These are phyloP conservation scores for Jamesozyma lodderae DNA, from an alignment of 805 yeast genomes.

Conservation along the genomic window DNA sequence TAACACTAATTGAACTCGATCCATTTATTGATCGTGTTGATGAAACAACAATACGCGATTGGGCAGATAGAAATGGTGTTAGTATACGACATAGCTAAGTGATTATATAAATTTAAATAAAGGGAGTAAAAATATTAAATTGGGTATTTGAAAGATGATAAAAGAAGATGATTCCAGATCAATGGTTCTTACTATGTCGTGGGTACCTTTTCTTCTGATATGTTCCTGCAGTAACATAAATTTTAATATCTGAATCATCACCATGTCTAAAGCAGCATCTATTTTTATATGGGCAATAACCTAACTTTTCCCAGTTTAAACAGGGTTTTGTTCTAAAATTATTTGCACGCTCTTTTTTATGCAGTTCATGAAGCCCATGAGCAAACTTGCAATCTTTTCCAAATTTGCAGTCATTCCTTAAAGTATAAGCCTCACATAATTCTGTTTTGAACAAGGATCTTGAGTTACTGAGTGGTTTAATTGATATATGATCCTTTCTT, in stretches of 20 bases:
- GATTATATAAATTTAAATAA: neutral
- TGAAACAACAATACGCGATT: slow-evolving; percentile 21
- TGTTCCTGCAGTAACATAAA: slow-evolving; percentile 15
- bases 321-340: slow-evolving; percentile 88
- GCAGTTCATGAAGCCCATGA: slow-evolving; percentile 71
- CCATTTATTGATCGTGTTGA: slow-evolving; percentile 26
- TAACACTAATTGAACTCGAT: slow-evolving; percentile 14
- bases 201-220: neutral
- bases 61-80: slow-evolving; percentile 30
- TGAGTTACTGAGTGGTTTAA: too few species aligned
- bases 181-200: neutral
- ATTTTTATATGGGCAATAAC: slow-evolving; percentile 75
- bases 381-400: slow-evolving; percentile 90
- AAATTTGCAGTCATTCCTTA: slow-evolving; percentile 66
- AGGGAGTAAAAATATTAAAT: too few species aligned
- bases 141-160: neutral
- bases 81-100: slow-evolving; percentile 7
- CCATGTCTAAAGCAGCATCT: slow-evolving; percentile 87
- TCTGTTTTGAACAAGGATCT: slow-evolving; percentile 68
- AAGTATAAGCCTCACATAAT: slow-evolving; percentile 65
- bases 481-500: too few species aligned
- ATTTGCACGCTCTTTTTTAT: slow-evolving; percentile 50
- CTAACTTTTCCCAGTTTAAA: slow-evolving; percentile 72
- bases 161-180: too few species aligned
- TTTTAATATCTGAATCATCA: slow-evolving; percentile 21